Conservation (phyloP, 2,329 filamentous ascomycete genomes). For the Fusarium drepaniforme region DNA sequence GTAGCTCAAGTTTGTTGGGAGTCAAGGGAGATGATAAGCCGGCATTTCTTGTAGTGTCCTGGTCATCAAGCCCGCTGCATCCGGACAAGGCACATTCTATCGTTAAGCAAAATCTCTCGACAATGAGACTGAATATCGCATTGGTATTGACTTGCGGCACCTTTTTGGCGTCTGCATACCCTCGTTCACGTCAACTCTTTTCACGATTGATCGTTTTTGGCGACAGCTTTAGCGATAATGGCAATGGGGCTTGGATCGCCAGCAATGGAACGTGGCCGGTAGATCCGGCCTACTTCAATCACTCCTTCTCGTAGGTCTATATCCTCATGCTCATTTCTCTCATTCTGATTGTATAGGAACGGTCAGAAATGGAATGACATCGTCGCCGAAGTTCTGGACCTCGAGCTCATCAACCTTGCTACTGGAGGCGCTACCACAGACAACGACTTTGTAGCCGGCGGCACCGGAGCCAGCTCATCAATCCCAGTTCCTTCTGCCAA, state of each 20-base stretch:
- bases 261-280: slow-evolving; percentile 33
- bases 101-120: not conserved
- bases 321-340: fast-evolving
- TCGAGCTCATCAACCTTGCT: slow-evolving; percentile 30
- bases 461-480: slow-evolving; percentile 18
- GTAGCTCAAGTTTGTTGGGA: not conserved
- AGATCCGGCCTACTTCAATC: slow-evolving; percentile 28
- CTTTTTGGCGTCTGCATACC: not conserved
- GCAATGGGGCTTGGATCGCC: slow-evolving; percentile 30
- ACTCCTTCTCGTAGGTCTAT: slow-evolving; percentile 21
- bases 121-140: not conserved
- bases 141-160: not conserved
- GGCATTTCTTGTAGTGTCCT: not conserved
- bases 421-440: slow-evolving; percentile 25
- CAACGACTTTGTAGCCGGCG: slow-evolving; percentile 27
- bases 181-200: not conserved
- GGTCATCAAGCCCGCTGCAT: not conserved
- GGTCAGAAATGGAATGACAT: slow-evolving; percentile 29
- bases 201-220: slow-evolving; percentile 30
- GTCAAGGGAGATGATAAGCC: not conserved
- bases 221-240: slow-evolving; percentile 35
- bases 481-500: slow-evolving; percentile 24
- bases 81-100: not conserved
- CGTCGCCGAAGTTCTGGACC: not conserved
- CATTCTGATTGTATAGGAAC: slow-evolving; percentile 7